These are phyloP conservation scores for Candida albicans DNA, from an alignment of 1,139 yeast species.

Conservation along the genomic window DNA sequence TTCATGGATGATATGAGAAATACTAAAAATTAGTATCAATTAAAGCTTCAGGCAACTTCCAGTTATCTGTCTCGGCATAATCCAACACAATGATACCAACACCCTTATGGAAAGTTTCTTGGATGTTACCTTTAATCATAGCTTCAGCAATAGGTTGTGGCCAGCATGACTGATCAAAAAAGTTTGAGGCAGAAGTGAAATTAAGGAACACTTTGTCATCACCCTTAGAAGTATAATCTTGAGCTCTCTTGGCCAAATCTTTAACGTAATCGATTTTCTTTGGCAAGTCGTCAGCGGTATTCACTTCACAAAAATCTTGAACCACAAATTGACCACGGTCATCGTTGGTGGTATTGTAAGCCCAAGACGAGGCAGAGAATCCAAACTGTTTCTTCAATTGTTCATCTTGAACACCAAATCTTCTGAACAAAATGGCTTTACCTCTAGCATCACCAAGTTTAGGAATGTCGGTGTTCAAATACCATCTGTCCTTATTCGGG, in stretches of 20 bases:
- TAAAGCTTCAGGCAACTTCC: constrained; percentile 56
- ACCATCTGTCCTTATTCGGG: constrained; percentile 59
- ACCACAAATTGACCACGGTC: constrained; percentile 64
- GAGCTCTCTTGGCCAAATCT: constrained; percentile 55
- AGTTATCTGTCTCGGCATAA: constrained; percentile 62
- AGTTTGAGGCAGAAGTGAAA: constrained; percentile 75
- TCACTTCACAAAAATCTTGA: constrained; percentile 75
- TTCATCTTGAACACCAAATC: constrained; percentile 62
- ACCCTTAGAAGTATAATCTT: constrained; percentile 46
- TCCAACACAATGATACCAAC: constrained; percentile 66
- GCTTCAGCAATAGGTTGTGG: constrained; percentile 65
- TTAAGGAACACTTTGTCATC: constrained; percentile 66
- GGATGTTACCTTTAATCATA: constrained; percentile 47
- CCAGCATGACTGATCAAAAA: constrained; percentile 74
- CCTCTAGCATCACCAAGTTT: constrained; percentile 64
- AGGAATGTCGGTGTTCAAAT: constrained; percentile 57
- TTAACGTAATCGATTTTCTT: constrained; percentile 60
- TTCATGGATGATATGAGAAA: background rate
- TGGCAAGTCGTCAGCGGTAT: constrained; percentile 50
- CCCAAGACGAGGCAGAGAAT: constrained; percentile 68
- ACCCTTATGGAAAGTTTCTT: constrained; percentile 52
- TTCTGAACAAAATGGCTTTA: constrained; percentile 62
- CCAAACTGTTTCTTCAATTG: constrained; percentile 52
- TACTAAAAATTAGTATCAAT: constrained; percentile 55
- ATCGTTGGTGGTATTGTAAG: constrained; percentile 64